phyloP scores from a whole-genome alignment of 352 stramenopile species.

The Globisporangium alternatum region DNA sequence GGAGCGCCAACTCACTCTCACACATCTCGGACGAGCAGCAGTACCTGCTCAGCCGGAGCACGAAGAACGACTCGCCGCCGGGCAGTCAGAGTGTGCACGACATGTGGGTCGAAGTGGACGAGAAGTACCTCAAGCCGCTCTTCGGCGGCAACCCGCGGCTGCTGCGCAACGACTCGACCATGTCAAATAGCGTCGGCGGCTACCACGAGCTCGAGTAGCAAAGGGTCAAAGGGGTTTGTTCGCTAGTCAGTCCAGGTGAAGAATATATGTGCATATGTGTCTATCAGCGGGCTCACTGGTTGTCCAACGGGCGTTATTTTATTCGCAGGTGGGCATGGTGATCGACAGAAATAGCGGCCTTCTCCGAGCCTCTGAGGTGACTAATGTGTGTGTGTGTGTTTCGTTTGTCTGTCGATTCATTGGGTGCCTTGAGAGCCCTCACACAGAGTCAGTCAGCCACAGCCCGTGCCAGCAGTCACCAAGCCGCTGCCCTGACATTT shows the following conservation, averaged over 20 bases:
- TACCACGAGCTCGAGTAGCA: slow-evolving; percentile 6
- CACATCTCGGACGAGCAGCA: slow-evolving; percentile 7
- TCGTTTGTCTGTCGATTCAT: not conserved
- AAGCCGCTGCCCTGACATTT: not conserved
- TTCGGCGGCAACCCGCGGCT: slow-evolving; percentile 29
- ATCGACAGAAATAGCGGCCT: not conserved
- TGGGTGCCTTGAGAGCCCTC: not conserved
- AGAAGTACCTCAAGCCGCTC: slow-evolving; percentile 40
- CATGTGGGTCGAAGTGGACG: slow-evolving; percentile 32
- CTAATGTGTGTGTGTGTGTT: not conserved
- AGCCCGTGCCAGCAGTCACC: not conserved
- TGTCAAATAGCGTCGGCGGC: not conserved
- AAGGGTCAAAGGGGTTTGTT: not conserved
- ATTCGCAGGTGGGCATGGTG: not conserved
- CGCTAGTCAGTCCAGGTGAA: not conserved
- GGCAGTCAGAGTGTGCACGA: slow-evolving; percentile 21
- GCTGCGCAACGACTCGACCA: slow-evolving; percentile 4
- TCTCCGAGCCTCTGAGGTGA: not conserved
- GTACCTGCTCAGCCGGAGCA: slow-evolving; percentile 3
- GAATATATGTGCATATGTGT: not conserved
- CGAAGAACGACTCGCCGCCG: slow-evolving; percentile 10
- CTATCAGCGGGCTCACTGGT: not conserved
- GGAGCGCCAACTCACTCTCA: not conserved
- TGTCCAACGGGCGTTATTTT: not conserved
- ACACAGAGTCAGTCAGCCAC: not conserved